These are phyloP conservation scores for Paxillus involutus DNA, from an alignment of 768 basidiomycete genomes.

Conservation along the genomic window DNA sequence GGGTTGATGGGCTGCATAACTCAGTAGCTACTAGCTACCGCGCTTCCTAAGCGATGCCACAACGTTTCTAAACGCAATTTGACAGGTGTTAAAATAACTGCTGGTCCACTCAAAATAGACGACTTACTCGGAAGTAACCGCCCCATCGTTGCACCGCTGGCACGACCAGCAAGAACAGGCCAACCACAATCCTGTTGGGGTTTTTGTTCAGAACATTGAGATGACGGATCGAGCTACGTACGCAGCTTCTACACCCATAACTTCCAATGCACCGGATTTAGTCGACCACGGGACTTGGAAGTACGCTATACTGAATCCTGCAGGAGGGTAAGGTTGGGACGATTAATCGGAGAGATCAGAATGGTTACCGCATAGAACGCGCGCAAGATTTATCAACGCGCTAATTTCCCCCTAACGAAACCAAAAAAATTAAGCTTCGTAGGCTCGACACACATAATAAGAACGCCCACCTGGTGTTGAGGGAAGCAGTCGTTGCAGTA, in stretches of 20 bases:
- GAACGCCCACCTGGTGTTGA: slow-evolving; percentile 21
- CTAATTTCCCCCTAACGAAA: slow-evolving; percentile 39
- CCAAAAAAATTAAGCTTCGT: not conserved
- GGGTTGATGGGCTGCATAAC: not conserved
- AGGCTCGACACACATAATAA: not conserved
- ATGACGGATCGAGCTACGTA: slow-evolving; percentile 14
- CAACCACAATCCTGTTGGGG: slow-evolving; percentile 30
- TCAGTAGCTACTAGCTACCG: too few species aligned
- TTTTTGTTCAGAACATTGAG: not conserved
- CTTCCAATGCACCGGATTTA: slow-evolving; percentile 32
- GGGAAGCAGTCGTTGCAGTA: slow-evolving; percentile 41
- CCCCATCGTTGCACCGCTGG: slow-evolving; percentile 38
- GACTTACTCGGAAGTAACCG: slow-evolving; percentile 32
- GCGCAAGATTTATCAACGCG: slow-evolving; percentile 42
- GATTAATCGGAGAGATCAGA: not conserved
- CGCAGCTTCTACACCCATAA: slow-evolving; percentile 40
- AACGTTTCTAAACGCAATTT: slow-evolving; percentile 16
- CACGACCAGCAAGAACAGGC: slow-evolving; percentile 36
- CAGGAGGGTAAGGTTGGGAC: not conserved
- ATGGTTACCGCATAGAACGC: slow-evolving; percentile 30
- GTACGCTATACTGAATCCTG: slow-evolving; percentile 39
- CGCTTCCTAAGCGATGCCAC: slow-evolving; percentile 1
- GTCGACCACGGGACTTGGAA: slow-evolving; percentile 42
- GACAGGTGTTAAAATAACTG: not conserved
- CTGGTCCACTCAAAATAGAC: not conserved